Base-by-base conservation (phyloP, 2,329 filamentous ascomycete genomes). In the Apiospora hydei region DNA sequence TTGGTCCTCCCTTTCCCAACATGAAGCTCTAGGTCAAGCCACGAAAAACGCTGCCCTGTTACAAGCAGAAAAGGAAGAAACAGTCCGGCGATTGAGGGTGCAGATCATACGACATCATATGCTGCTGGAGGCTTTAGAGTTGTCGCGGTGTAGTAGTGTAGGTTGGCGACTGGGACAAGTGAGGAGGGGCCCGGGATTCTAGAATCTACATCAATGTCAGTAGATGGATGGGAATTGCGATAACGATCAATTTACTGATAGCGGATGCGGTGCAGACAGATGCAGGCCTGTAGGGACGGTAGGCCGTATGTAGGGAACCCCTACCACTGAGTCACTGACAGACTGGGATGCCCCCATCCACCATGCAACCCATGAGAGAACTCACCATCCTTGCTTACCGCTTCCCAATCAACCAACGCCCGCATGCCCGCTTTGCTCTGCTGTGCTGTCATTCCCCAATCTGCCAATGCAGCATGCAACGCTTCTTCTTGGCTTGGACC, bases 61-160 rank as follows among this genome's bases (percentile, higher is more conserved):
- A 47, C 4, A 14, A 3, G 41, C 21, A 49, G 21, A 34, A 21
- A 16, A 38, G 53, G 30, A 38, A 61, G 53, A 61, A 61, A 61
- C 53, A 18, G 2, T 61, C 26, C 26, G 51, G 30, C 8, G 30
- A 34, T 38, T 38, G 53, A 21, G 53, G 53, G 21, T 38, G 34
- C 18, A 30, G 6, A 38, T n/a, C 30, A n/a, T 21, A 21, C 53
- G 53, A 38, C 34, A 38, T 61, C 4, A 38, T 21, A 30, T 34
- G 30, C 26, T 57, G 26, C 18, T 34, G 30, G 30, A 38, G 38
- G 53, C 16, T 38, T 61, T 61, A 38, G 34, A 61, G 53, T 61
- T 61, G 16, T 61, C 7, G 53, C 53, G 26, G 16, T 38, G 53
- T 38, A n/a, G 30, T 61, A 61, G 51, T 57, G 51, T 57, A 57